These are phyloP conservation scores for Trametes sp. DNA, from an alignment of 1,284 basidiomycete species.

Conservation along the genomic window DNA sequence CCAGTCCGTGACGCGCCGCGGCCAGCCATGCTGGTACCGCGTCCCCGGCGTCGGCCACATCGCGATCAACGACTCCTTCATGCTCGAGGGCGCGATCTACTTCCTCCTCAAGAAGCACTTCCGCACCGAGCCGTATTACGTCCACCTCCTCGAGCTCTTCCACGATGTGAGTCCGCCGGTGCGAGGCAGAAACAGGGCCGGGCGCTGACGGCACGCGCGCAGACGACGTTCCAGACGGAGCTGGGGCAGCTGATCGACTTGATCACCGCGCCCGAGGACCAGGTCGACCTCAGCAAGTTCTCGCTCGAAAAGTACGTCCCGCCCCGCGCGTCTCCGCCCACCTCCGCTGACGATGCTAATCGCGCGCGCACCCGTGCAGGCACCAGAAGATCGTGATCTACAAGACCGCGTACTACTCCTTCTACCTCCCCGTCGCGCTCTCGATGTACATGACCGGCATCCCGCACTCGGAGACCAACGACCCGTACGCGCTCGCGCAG, in stretches of 20 bases:
- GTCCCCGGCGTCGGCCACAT: slow-evolving; percentile 81
- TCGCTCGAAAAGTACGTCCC: slow-evolving; percentile 76
- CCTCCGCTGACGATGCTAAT: too few species aligned
- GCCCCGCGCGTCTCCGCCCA: slow-evolving; percentile 1
- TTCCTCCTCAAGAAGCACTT: slow-evolving; percentile 91
- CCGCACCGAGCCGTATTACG: slow-evolving; percentile 83
- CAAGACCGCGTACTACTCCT: slow-evolving; percentile 99
- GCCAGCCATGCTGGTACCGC: slow-evolving; percentile 98
- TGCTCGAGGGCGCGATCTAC: slow-evolving; percentile 97
- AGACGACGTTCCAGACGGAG: slow-evolving; percentile 94
- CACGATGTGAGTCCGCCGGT: slow-evolving; percentile 64
- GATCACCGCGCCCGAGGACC: slow-evolving; percentile 93
- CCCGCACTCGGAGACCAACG: slow-evolving; percentile 52
- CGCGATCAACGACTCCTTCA: slow-evolving; percentile 97
- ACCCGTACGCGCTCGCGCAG: slow-evolving; percentile 82
- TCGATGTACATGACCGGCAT: slow-evolving; percentile 88
- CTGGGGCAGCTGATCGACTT: slow-evolving; percentile 96
- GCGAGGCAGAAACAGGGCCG: not conserved
- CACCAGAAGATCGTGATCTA: slow-evolving; percentile 95
- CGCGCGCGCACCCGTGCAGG: slow-evolving; percentile 48
- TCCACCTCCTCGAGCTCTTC: slow-evolving; percentile 91
- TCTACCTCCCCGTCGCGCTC: slow-evolving; percentile 97
- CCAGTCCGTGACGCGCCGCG: slow-evolving; percentile 90
- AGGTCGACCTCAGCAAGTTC: slow-evolving; percentile 89
- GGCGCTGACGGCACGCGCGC: slow-evolving; percentile 24